Conservation (phyloP, 2,329 filamentous ascomycete genomes). For the Cytospora leucostoma region DNA sequence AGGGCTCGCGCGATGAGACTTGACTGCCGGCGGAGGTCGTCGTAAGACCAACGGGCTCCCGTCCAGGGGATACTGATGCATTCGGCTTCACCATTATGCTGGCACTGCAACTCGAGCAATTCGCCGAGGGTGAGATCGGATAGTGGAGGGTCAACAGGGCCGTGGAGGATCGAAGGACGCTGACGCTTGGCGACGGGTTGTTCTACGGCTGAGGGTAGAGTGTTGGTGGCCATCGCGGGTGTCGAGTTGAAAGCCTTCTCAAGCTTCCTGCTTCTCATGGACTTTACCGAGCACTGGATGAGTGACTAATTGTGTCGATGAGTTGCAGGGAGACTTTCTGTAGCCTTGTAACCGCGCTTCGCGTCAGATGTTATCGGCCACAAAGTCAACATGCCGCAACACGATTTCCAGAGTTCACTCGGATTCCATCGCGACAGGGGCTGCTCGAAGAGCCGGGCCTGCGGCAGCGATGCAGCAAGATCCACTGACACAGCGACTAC, state of each 20-base stretch:
- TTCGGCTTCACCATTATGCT: conserved; percentile 65
- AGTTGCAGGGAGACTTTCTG: background rate
- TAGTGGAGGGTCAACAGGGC: conserved; percentile 67
- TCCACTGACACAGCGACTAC: conserved; percentile 11
- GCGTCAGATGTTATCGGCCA: conserved; percentile 1
- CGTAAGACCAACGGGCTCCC: conserved; percentile 71
- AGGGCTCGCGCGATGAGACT: conserved; percentile 65
- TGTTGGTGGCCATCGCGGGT: conserved; percentile 18
- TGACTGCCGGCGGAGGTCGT: conserved; percentile 63
- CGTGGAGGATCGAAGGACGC: conserved; percentile 63
- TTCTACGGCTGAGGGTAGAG: conserved; percentile 16
- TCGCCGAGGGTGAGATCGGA: conserved; percentile 72
- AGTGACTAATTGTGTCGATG: background rate
- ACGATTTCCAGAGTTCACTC: background rate
- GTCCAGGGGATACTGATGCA: conserved; percentile 77
- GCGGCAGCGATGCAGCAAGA: conserved; percentile 6
- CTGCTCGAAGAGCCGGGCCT: conserved; percentile 20
- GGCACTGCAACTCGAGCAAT: conserved; percentile 69
- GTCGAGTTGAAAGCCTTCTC: conserved; percentile 11
- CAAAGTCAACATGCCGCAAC: background rate
- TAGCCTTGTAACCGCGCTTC: background rate
- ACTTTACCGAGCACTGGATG: conserved; percentile 12
- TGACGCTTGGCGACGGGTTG: conserved; percentile 33
- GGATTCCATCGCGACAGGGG: conserved; percentile 6
- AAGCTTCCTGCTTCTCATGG: conserved; percentile 10